Evolutionary conservation across 2,329 filamentous ascomycete genomes (phyloP).

Genomic region (Phyllosticta capitalensis): DNA sequence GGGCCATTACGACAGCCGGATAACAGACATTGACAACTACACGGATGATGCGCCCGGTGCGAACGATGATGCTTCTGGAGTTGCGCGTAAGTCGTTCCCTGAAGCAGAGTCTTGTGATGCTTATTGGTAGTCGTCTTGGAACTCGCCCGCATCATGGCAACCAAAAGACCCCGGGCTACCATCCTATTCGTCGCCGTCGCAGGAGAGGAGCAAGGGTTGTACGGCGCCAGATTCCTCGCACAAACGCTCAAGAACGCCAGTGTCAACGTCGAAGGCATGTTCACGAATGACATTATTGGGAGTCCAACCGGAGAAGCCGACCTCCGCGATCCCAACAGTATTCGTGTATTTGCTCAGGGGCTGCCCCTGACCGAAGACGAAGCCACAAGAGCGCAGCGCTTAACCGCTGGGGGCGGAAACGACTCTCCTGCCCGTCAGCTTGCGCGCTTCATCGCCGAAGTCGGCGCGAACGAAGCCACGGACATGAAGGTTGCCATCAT

Average conservation of each 20-base stretch:
- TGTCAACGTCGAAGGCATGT: slow-evolving; percentile 48
- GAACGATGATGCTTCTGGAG: slow-evolving; percentile 49
- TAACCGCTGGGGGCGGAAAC: slow-evolving; percentile 40
- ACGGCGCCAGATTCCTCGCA: slow-evolving; percentile 44
- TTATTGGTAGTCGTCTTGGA: slow-evolving; percentile 39
- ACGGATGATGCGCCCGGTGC: slow-evolving; percentile 46
- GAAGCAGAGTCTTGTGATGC: not conserved
- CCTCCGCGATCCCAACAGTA: slow-evolving; percentile 39
- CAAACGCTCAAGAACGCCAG: slow-evolving; percentile 42
- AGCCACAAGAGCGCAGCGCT: slow-evolving; percentile 27
- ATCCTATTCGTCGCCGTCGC: slow-evolving; percentile 49
- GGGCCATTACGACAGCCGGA: slow-evolving; percentile 47
- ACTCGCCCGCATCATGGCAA: slow-evolving; percentile 44
- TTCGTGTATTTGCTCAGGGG: slow-evolving; percentile 47
- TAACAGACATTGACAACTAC: slow-evolving; percentile 43
- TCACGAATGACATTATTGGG: slow-evolving; percentile 51
- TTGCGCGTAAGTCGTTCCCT: slow-evolving; percentile 31
- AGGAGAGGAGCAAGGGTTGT: slow-evolving; percentile 49
- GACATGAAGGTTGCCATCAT: slow-evolving; percentile 48
- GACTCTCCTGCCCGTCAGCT: slow-evolving; percentile 47
- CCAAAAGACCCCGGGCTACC: slow-evolving; percentile 39
- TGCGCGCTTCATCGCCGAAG: slow-evolving; percentile 46
- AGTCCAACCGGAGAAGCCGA: slow-evolving; percentile 39
- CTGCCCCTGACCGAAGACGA: slow-evolving; percentile 36
- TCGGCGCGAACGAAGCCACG: slow-evolving; percentile 42